These are phyloP conservation scores for Coniella lustricola DNA, from an alignment of 2,329 filamentous ascomycete species.

Conservation along the genomic window DNA sequence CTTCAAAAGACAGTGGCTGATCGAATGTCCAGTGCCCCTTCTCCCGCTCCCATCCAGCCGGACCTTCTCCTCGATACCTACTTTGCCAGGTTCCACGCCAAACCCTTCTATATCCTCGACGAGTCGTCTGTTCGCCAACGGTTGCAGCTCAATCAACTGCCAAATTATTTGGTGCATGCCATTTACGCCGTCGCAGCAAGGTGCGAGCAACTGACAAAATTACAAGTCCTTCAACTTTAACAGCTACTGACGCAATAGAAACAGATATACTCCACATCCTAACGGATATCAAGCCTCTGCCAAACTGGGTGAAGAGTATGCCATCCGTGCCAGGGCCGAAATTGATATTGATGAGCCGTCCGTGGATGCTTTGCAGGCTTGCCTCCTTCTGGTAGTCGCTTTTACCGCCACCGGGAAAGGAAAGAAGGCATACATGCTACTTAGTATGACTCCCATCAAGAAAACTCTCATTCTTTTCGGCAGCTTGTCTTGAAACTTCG, in stretches of 20 bases:
- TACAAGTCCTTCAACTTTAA: slow-evolving; percentile 2
- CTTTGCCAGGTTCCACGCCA: slow-evolving; percentile 71
- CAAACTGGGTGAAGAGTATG: slow-evolving; percentile 65
- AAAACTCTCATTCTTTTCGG: not conserved
- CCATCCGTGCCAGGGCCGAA: slow-evolving; percentile 58
- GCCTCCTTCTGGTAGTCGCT: slow-evolving; percentile 67
- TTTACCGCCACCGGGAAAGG: slow-evolving; percentile 72
- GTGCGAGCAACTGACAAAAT: slow-evolving; percentile 31
- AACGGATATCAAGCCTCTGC: slow-evolving; percentile 61
- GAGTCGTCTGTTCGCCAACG: slow-evolving; percentile 68
- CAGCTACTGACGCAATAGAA: slow-evolving; percentile 17
- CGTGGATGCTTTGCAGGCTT: slow-evolving; percentile 67
- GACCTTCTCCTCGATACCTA: slow-evolving; percentile 69
- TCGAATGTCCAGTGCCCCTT: slow-evolving; percentile 34
- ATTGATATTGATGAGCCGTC: slow-evolving; percentile 77
- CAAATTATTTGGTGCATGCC: slow-evolving; percentile 45
- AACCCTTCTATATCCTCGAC: slow-evolving; percentile 75
- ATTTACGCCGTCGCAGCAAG: slow-evolving; percentile 57
- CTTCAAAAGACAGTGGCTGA: not conserved
- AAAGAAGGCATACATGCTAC: slow-evolving; percentile 80
- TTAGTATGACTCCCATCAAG: slow-evolving; percentile 45
- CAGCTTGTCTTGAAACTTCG: not conserved
- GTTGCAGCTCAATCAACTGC: slow-evolving; percentile 61
- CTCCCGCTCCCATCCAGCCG: slow-evolving; percentile 39
- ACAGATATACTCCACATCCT: slow-evolving; percentile 64